Evolutionary conservation across 2,329 filamentous ascomycete genomes (phyloP).

Genomic region (Magnaporthiopsis rhizophila): DNA sequence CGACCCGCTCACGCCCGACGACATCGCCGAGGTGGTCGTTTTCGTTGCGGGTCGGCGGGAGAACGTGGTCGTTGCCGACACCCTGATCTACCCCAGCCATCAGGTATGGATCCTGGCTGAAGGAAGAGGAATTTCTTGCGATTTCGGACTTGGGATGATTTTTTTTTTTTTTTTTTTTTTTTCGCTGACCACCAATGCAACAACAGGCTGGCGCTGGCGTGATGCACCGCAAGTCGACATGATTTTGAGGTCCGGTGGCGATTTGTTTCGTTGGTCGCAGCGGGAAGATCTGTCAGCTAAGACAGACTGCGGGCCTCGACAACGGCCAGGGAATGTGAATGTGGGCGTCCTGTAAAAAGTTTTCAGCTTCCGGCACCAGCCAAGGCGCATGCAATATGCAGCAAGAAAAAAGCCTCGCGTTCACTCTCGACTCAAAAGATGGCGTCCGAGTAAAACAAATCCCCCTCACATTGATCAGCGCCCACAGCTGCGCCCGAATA

Average conservation of each 20-base stretch:
- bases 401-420: background rate
- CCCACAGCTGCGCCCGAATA: background rate
- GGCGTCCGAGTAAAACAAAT: background rate
- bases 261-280: background rate
- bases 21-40: constrained; percentile 85
- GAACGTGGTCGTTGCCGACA: constrained; percentile 87
- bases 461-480: background rate
- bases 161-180: no score
- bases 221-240: constrained; percentile 21
- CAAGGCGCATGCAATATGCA: background rate
- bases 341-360: background rate
- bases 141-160: background rate
- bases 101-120: constrained; percentile 43
- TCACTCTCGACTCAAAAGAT: background rate
- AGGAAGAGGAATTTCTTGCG: background rate
- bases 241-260: background rate
- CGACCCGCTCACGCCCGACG: constrained; percentile 79
- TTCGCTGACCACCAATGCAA: background rate
- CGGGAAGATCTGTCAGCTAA: background rate
- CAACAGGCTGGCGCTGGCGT: constrained; percentile 23
- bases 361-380: background rate
- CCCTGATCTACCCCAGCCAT: constrained; percentile 79
- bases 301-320: no score
- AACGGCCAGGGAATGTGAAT: background rate
- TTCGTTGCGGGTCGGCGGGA: constrained; percentile 77